Evolutionary conservation across 495 filamentous ascomycete genomes (phyloP), one percentile per base, ranked within the genome.

Genomic region (Lichina pygmaea): DNA sequence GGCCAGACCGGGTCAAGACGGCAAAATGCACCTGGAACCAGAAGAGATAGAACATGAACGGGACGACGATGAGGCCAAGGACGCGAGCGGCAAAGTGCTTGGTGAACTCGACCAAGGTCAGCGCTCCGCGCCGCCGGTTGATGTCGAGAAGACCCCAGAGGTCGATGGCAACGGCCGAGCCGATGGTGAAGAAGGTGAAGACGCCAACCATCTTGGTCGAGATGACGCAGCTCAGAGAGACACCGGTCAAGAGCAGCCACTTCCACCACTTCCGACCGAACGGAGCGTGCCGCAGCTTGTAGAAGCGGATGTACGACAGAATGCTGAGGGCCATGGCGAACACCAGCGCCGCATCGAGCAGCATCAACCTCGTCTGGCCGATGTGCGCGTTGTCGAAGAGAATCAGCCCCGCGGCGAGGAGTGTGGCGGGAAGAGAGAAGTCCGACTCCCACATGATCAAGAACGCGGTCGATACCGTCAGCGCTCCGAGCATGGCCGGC

Each of bases 21-120:
- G 83, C 68, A 57, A 97, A 95, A 61, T 97, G 89, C 33, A 95
- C 85, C 66, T 95, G 89, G 74, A 97, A 97, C 91, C 91, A 97
- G 67, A 97, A 97, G 32, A 97, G 70, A 58, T 95, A 97, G 61
- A 95, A 89, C 52, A 95, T 68, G 71, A 94, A 93, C 34, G 89
- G 89, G 43, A 95, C 70, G 40, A 92, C 53, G 51, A 95, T 81
- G 36, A 97, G 66, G 8, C 76, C 84, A 51, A 89, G 65, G 12
- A 72, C 68, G 32, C 89, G 81, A 52, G 89, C 89, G 8, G 63
- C 70, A 55, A 97, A 86, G 58, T 97, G 89, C 65, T 91, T 86
- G 44, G 67, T 70, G 62, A 93, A 95, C 43, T 78, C 66, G 43
- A 68, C 63, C 53, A 97, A 66, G 51, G 62, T 73, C 46, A 97